Evolutionary conservation across 176 grass and related monocot genomes (phyloP), one percentile per base, ranked within the genome.

Genomic region (Rhynchospora tenuis): DNA sequence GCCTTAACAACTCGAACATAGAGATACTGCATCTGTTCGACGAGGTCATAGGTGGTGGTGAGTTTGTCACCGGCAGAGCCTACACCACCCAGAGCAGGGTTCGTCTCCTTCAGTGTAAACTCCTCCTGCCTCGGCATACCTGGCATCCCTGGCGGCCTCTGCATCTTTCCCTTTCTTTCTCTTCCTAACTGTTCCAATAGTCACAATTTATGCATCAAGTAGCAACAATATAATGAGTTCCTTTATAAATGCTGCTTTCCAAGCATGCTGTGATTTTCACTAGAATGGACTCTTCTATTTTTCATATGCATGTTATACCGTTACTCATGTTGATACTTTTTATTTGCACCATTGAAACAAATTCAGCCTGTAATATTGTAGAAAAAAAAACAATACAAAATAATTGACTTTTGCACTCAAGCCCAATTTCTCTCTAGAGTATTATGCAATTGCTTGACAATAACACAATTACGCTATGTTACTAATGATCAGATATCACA

Each of bases 21-120:
- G 42, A 94, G 87, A 68, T 94, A 94, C 22, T 83, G 85, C 87
- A 91, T 89, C 50, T 94, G 79, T 73, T 94, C 83, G 7, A 91
- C 85, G 14, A 91, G 85, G 63, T 94, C 87, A 84, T 86, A 88
- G 16, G 87, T 88, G 79, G 72, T 91, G 24, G 66, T 86, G 11
- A 84, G 83, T 69, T 90, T 91, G 65, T 94, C 89, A 16, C 84
- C 88, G 8, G 81, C 86, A 65, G 82, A 78, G 45, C 84, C 84
- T 48, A 81, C 86, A 19, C 91, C 91, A 5, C 88, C 91, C 55
- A 93, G 86, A n/a, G 78, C 83, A 26, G 91, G 86, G 10, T 59
- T 43, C 0, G 86, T 90, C 58, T 88, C 86, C 77, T 85, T 93
- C 61, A 90, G 84, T 44, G 66, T 79, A 75, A 84, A 93, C 67